phyloP scores from a whole-genome alignment of 108 stramenopile genomes.

The Skeletonema marinoi region DNA sequence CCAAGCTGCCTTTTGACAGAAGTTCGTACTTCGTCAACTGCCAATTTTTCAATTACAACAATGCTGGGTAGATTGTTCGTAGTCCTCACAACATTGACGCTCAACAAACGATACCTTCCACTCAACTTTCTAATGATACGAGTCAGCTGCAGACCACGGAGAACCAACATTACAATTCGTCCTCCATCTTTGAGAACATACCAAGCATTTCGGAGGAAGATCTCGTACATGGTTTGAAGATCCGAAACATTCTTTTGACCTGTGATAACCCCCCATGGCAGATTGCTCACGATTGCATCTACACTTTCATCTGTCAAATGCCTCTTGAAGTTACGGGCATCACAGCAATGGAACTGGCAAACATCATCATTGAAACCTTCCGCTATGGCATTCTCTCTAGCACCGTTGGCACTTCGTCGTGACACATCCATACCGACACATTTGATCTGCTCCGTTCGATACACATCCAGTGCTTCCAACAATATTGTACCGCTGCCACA shows the following conservation, averaged over 20 bases:
- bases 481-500: slow-evolving; percentile 64
- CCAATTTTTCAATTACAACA: slow-evolving; percentile 68
- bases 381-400: slow-evolving; percentile 62
- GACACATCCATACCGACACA: slow-evolving; percentile 74
- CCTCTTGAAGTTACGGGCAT: slow-evolving; percentile 59
- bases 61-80: slow-evolving; percentile 76
- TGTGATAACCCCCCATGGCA: slow-evolving; percentile 77
- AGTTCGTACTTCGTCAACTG: slow-evolving; percentile 52
- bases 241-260: slow-evolving; percentile 66
- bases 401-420: slow-evolving; percentile 55
- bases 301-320: slow-evolving; percentile 62
- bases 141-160: slow-evolving; percentile 70
- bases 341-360: slow-evolving; percentile 63
- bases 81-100: slow-evolving; percentile 64
- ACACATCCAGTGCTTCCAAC: slow-evolving; percentile 61
- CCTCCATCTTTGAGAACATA: slow-evolving; percentile 59
- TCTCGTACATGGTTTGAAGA: slow-evolving; percentile 72
- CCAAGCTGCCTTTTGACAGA: slow-evolving; percentile 67
- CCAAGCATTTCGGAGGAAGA: slow-evolving; percentile 72
- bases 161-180: slow-evolving; percentile 69
- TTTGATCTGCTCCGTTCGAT: slow-evolving; percentile 32
- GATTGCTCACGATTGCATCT: slow-evolving; percentile 61
- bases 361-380: slow-evolving; percentile 53
- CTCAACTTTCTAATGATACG: slow-evolving; percentile 69
- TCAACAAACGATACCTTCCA: slow-evolving; percentile 60